These are phyloP conservation scores for Phymatotrichopsis omnivora DNA, from an alignment of 2,329 filamentous ascomycete species.

Conservation along the genomic window DNA sequence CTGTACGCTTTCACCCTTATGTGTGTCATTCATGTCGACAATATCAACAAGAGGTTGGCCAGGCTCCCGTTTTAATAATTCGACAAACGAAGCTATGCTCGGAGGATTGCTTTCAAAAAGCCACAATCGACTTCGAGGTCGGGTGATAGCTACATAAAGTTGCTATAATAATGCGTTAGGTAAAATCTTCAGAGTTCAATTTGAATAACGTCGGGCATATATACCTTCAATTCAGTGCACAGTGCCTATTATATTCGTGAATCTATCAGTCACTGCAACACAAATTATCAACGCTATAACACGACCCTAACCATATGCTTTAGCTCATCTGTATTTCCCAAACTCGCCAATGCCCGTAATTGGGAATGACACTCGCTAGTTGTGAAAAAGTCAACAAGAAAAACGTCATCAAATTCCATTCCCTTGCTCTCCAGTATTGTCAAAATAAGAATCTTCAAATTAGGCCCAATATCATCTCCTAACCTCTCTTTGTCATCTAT, in stretches of 20 bases:
- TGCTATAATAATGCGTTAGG: conserved; percentile 25
- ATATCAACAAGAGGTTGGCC: no score
- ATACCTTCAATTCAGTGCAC: conserved; percentile 19
- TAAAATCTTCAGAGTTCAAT: neutral
- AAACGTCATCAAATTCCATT: conserved; percentile 36
- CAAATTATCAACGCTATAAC: neutral
- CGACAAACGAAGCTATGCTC: conserved; percentile 19
- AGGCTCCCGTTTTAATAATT: no score
- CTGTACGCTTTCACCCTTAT: no score
- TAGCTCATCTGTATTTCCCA: neutral
- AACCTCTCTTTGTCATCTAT: conserved; percentile 29
- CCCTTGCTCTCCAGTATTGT: conserved; percentile 35
- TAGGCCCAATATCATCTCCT: conserved; percentile 29
- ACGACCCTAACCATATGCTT: conserved; percentile 11
- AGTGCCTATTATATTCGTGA: neutral
- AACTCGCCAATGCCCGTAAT: neutral
- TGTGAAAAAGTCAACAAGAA: conserved; percentile 33
- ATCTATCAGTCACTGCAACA: neutral
- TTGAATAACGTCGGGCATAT: neutral
- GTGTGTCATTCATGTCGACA: no score
- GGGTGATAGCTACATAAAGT: conserved; percentile 33
- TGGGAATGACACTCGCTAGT: conserved; percentile 3
- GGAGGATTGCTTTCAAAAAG: conserved; percentile 29
- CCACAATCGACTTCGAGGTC: conserved; percentile 28
- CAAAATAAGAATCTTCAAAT: conserved; percentile 30